Evolutionary conservation across 352 stramenopile species (phyloP).

Genomic region (Peronospora belbahrii): DNA sequence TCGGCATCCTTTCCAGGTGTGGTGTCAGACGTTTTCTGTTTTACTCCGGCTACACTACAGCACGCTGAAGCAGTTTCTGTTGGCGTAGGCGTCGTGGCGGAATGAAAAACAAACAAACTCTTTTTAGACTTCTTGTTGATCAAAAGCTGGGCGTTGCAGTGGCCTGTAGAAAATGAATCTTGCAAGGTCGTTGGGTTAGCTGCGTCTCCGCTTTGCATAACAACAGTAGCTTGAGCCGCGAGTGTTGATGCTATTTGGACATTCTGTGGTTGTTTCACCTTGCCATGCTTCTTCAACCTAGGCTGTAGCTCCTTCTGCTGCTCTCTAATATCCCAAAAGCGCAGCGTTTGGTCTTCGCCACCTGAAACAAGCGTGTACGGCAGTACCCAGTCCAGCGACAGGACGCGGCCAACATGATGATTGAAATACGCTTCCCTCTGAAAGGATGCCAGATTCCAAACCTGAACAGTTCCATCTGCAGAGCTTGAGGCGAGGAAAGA

Average conservation of each 20-base stretch:
- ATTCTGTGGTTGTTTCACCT: constrained; percentile 23
- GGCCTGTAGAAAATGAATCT: neutral
- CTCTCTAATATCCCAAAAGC: constrained; percentile 45
- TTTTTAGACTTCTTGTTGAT: constrained; percentile 22
- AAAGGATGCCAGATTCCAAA: constrained; percentile 36
- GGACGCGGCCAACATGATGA: constrained; percentile 42
- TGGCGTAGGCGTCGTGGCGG: constrained; percentile 6
- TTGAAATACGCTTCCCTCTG: constrained; percentile 29
- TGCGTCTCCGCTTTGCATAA: neutral
- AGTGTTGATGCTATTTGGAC: neutral
- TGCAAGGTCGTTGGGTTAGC: neutral
- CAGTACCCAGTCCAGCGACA: constrained; percentile 51
- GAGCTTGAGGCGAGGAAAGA: constrained; percentile 42
- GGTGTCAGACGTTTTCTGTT: neutral
- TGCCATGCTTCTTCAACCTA: constrained; percentile 18
- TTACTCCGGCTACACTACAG: constrained; percentile 1
- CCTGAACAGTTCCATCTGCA: constrained; percentile 41
- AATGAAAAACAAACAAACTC: constrained; percentile 24
- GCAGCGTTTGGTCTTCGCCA: constrained; percentile 63
- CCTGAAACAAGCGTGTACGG: constrained; percentile 39
- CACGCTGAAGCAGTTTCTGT: constrained; percentile 20
- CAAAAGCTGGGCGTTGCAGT: neutral
- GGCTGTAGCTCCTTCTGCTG: constrained; percentile 13
- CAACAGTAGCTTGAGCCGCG: neutral
- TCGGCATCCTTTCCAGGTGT: neutral